Conservation (phyloP, 352 stramenopile species). For the Pythium chondricola region DNA sequence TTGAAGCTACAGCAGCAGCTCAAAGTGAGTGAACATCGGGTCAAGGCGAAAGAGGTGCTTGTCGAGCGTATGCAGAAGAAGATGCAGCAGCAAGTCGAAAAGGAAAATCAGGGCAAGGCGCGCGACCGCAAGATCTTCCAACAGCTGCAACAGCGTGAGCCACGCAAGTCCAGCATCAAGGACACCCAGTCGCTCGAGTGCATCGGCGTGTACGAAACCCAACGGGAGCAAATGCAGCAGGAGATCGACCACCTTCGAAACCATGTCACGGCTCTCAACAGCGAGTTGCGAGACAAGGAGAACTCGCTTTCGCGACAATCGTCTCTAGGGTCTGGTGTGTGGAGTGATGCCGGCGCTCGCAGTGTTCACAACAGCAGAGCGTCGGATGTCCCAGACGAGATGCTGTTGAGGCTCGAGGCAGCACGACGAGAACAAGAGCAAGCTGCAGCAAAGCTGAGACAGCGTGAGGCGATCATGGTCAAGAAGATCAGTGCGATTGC, state of each 20-base stretch:
- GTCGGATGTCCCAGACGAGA: conserved; percentile 50
- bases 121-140: conserved; percentile 55
- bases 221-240: conserved; percentile 66
- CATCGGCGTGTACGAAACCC: conserved; percentile 62
- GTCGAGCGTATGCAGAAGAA: conserved; percentile 80
- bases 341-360: conserved; percentile 1
- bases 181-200: conserved; percentile 66
- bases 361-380: neutral
- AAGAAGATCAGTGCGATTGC: conserved; percentile 77
- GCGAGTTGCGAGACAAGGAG: conserved; percentile 73
- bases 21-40: conserved; percentile 80
- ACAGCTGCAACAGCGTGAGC: conserved; percentile 61
- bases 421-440: conserved; percentile 69
- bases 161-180: conserved; percentile 37
- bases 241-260: conserved; percentile 61
- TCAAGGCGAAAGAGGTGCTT: conserved; percentile 81
- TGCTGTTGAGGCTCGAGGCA: conserved; percentile 68
- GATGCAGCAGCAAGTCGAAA: conserved; percentile 71
- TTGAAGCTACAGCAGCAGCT: conserved; percentile 76
- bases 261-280: conserved; percentile 56
- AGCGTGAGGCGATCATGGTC: conserved; percentile 66
- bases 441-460: conserved; percentile 44
- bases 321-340: conserved; percentile 1
- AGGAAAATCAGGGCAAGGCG: conserved; percentile 52
- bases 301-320: conserved; percentile 47